Base-by-base conservation (phyloP, 2,329 filamentous ascomycete genomes). In the Aspergillus sp. region DNA sequence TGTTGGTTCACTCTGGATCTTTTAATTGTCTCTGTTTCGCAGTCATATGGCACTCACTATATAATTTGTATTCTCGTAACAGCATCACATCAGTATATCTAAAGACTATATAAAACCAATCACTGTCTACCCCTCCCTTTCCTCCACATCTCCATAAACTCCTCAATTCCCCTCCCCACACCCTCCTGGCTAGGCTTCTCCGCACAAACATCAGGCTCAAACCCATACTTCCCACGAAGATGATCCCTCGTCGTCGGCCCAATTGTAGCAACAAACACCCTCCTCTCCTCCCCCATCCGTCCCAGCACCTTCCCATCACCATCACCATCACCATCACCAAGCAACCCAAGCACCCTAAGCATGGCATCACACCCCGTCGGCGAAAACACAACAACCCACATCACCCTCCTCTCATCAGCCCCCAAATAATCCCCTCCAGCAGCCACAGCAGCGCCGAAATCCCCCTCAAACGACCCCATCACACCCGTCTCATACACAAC, bases 221-320 rank as follows among this genome's bases (percentile, higher is more conserved):
- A 67, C 13, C 64, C 69, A 56, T 67, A 70, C 19, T 61, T 60
- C 32, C 49, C 52, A 6, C 54, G 50, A 42, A 98, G 69, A 67
- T 88, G 83, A 53, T 90, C 82, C 50, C 84, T 77, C 8, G 93
- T 98, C 12, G 93, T 98, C 9, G 93, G 91, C 1, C 93, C 93
- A 65, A 98, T 98, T 0, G 90, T 94, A 10, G 85, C 88, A 48
- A 97, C 74, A 49, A 79, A 82, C 1, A 82, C 45, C 38, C 37
- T 51, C 41, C 46, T 40, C 44, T 28, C 37, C 10, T 34, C 39
- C 11, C 39, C 27, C n/a, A n/a, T n/a, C n/a, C n/a, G n/a, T 27
- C 39, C 33, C 44, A 28, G 10, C 11, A 39, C 36, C 19, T 40
- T 31, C n/a, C 62, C 39, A 45, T 35, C 30, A 26, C 19, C 34